Evolutionary conservation across 1,139 yeast species (phyloP).

Genomic region (Blastobotrys malaysiensis): DNA sequence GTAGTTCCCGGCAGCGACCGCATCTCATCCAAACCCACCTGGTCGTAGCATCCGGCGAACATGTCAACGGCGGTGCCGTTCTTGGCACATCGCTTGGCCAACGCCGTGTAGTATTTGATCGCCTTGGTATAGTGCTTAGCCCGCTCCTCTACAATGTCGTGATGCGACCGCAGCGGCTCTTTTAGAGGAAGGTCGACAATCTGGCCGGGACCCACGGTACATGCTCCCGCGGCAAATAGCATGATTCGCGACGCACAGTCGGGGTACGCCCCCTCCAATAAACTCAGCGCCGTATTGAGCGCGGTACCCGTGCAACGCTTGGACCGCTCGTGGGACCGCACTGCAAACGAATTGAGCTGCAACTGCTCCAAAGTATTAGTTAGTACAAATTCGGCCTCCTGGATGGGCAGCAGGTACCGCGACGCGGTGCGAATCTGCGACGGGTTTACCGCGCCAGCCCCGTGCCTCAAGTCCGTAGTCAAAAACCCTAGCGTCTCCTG

Average conservation of each 20-base stretch:
- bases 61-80: constrained; percentile 82
- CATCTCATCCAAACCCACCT: constrained; percentile 94
- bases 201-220: constrained; percentile 84
- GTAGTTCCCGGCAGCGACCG: constrained; percentile 72
- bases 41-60: constrained; percentile 95
- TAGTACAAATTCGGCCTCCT: constrained; percentile 52
- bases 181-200: constrained; percentile 80
- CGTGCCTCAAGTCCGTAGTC: constrained; percentile 37
- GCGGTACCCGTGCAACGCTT: constrained; percentile 65
- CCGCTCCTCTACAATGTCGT: constrained; percentile 68
- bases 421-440: constrained; percentile 20
- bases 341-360: constrained; percentile 49
- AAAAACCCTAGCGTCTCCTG: constrained; percentile 50
- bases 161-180: constrained; percentile 92
- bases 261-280: constrained; percentile 44
- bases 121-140: constrained; percentile 90
- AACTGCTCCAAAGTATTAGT: constrained; percentile 51
- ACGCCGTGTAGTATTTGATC: constrained; percentile 65
- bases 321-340: constrained; percentile 43
- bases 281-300: constrained; percentile 50
- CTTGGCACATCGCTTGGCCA: constrained; percentile 63
- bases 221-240: constrained; percentile 74
- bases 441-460: constrained; percentile 12
- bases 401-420: constrained; percentile 30
- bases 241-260: constrained; percentile 56